phyloP scores from a whole-genome alignment of 768 basidiomycete genomes.

The Daedaleopsis nitida region DNA sequence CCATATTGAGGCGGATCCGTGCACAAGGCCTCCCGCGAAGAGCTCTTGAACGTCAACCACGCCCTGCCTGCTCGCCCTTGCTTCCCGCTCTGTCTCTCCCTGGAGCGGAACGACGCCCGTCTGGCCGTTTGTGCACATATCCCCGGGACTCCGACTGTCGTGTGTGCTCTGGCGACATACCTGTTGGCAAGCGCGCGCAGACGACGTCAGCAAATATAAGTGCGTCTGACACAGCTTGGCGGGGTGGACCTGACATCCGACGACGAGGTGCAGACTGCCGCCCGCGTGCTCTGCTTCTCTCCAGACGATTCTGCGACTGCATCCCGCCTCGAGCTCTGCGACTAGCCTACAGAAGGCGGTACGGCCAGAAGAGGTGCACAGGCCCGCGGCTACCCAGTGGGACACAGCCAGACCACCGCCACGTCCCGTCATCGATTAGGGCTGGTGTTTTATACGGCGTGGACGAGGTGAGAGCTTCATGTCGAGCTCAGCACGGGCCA shows the following conservation, averaged over 20 bases:
- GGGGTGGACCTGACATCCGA: not conserved
- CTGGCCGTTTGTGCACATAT: too few relatives aligned
- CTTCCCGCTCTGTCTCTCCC: too few relatives aligned
- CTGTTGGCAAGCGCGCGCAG: not conserved
- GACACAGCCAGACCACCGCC: not conserved
- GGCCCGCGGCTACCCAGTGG: not conserved
- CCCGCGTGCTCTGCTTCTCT: not conserved
- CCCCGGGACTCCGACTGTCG: too few relatives aligned
- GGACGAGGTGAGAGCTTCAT: constrained; percentile 14
- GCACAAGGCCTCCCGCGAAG: too few relatives aligned
- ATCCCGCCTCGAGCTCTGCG: too few relatives aligned
- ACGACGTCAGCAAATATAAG: not conserved
- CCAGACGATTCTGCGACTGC: not conserved
- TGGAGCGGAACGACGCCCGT: too few relatives aligned
- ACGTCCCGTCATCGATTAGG: not conserved
- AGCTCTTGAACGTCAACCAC: too few relatives aligned
- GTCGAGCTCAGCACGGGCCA: constrained; percentile 17
- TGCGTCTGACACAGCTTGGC: not conserved
- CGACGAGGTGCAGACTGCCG: not conserved
- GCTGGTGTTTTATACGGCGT: constrained; percentile 18
- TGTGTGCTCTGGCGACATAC: too few relatives aligned
- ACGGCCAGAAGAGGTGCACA: too few relatives aligned
- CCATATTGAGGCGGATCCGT: too few relatives aligned
- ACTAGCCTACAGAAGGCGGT: not conserved
- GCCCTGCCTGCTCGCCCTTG: too few relatives aligned